phyloP scores from a whole-genome alignment of 345 rosid species.

The Rhodamnia argentea region DNA sequence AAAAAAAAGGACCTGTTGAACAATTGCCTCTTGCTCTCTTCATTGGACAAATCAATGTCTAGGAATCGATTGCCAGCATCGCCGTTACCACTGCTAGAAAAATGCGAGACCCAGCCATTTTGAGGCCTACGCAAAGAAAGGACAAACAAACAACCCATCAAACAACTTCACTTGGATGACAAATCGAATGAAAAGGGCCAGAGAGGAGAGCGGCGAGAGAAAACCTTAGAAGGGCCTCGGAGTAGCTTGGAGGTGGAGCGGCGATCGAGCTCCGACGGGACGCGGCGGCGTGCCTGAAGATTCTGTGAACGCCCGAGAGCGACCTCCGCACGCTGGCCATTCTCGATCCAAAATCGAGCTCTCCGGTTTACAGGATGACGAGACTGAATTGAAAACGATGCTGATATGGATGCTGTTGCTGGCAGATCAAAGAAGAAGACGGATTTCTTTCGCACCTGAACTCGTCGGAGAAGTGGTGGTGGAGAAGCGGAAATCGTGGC shows the following conservation, averaged over 20 bases:
- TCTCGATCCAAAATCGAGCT: background rate
- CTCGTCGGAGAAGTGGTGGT: background rate
- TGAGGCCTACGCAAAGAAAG: conserved; percentile 26
- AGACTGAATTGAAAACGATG: background rate
- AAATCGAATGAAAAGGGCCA: background rate
- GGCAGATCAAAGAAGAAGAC: background rate
- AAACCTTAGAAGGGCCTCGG: conserved; percentile 13
- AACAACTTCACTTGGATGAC: background rate
- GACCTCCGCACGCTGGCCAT: conserved; percentile 50
- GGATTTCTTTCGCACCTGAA: background rate
- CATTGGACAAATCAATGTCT: conserved; percentile 52
- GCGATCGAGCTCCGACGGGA: conserved; percentile 14
- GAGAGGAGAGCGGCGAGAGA: background rate
- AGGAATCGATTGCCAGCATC: conserved; percentile 9
- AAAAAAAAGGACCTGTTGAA: conserved; percentile 43
- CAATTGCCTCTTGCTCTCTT: conserved; percentile 64
- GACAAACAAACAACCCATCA: background rate
- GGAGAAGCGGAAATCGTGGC: background rate
- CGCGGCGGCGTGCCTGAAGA: conserved; percentile 25
- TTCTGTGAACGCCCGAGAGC: conserved; percentile 23
- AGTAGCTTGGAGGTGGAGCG: background rate
- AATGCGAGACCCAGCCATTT: conserved; percentile 26
- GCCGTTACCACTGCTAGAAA: conserved; percentile 11
- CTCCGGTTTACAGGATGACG: background rate
- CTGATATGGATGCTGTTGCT: background rate